A percentile compares a stretch with the other conserved stretches of the same genome.
Evolutionary conservation across 495 filamentous ascomycete genomes (phyloP).

Genomic region (Penicillium bialowiezense): DNA sequence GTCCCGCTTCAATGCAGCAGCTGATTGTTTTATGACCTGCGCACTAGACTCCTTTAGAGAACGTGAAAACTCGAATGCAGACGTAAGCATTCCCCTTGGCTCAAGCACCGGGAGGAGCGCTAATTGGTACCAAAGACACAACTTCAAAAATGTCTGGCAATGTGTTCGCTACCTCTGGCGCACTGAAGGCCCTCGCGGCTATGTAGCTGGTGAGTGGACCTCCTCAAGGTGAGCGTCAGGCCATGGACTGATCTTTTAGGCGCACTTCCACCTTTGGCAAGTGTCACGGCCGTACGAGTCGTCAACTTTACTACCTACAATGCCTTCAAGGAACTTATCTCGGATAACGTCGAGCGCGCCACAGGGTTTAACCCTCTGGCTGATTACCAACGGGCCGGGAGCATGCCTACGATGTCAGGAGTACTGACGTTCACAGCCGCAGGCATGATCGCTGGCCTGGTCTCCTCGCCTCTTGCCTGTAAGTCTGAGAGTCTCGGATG

Average conservation of each 20-base stretch:
- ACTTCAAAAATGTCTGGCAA: constrained; percentile 41
- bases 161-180: constrained; percentile 45
- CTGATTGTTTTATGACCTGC: background rate
- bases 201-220: constrained; percentile 39
- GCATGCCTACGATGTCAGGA: constrained; percentile 65
- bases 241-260: constrained; percentile 44
- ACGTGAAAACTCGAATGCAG: constrained; percentile 52
- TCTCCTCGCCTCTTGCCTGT: constrained; percentile 85
- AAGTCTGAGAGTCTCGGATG: constrained; percentile 31
- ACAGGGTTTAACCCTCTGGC: constrained; percentile 69
- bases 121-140: constrained; percentile 24
- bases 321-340: constrained; percentile 72
- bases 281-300: constrained; percentile 85
- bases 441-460: constrained; percentile 74
- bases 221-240: background rate
- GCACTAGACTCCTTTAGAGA: constrained; percentile 44
- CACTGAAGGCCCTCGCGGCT: constrained; percentile 46
- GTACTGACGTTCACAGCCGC: constrained; percentile 73
- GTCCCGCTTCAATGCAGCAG: no score
- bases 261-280: constrained; percentile 74
- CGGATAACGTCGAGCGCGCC: constrained; percentile 42
- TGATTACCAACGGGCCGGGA: constrained; percentile 67
- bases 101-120: background rate
- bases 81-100: constrained; percentile 31
- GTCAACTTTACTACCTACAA: constrained; percentile 94